Evolutionary conservation across 73 alveolate genomes (phyloP).

Genomic region (Breviolum minutum): DNA sequence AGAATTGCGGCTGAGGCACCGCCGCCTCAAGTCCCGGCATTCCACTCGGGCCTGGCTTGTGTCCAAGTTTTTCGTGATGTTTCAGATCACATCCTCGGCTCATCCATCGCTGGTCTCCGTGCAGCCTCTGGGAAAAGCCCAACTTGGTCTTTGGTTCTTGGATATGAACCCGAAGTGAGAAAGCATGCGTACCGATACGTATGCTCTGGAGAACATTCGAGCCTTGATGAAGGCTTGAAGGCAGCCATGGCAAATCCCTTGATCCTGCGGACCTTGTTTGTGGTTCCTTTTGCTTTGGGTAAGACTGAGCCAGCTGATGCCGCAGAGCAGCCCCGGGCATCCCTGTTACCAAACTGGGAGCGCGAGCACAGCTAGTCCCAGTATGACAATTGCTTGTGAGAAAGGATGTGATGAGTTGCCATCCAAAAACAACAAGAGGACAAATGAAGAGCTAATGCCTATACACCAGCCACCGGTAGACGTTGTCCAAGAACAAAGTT

Average conservation of each 20-base stretch:
- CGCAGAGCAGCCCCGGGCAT: too few species aligned
- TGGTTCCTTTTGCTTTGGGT: slow-evolving; percentile 25
- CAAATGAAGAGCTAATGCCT: too few species aligned
- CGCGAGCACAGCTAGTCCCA: not conserved
- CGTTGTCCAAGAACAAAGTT: not conserved
- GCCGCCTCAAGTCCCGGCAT: slow-evolving; percentile 23
- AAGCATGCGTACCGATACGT: not conserved
- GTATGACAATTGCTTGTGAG: not conserved
- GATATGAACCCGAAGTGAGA: slow-evolving; percentile 6
- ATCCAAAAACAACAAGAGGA: too few species aligned
- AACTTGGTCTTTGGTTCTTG: not conserved
- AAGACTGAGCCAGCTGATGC: not conserved
- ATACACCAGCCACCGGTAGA: too few species aligned
- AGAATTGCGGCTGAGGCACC: slow-evolving; percentile 37
- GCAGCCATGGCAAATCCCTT: not conserved
- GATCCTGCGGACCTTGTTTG: not conserved
- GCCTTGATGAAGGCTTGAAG: not conserved
- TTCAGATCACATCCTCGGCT: slow-evolving; percentile 5
- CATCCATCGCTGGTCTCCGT: not conserved
- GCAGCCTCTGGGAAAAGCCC: not conserved
- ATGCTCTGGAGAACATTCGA: not conserved
- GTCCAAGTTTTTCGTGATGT: not conserved
- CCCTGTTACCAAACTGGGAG: not conserved
- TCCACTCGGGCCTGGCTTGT: not conserved
- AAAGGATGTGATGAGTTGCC: too few species aligned